These are phyloP conservation scores for Camelina neglecta DNA, from an alignment of 345 rosid genomes.

Conservation along the genomic window DNA sequence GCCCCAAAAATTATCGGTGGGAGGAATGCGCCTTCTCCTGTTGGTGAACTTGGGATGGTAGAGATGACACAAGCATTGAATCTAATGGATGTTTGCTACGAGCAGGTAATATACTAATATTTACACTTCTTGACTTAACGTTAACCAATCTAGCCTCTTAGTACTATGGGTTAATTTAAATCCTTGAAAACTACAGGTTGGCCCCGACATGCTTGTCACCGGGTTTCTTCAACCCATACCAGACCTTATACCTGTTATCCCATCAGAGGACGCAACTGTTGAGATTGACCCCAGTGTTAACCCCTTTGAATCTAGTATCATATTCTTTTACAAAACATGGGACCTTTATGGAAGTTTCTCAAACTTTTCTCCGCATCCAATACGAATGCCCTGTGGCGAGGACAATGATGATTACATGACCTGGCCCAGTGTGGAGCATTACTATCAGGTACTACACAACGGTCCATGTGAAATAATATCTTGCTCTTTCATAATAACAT, in stretches of 20 bases:
- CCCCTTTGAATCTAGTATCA: slow-evolving; percentile 73
- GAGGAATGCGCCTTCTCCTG: slow-evolving; percentile 84
- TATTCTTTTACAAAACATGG: slow-evolving; percentile 94
- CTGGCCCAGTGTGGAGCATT: slow-evolving; percentile 88
- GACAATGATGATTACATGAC: slow-evolving; percentile 55
- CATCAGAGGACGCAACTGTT: slow-evolving; percentile 78
- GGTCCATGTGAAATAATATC: slow-evolving; percentile 8
- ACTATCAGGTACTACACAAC: slow-evolving; percentile 71
- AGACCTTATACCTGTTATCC: slow-evolving; percentile 75
- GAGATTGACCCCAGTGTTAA: slow-evolving; percentile 81
- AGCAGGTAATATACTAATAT: slow-evolving; percentile 59
- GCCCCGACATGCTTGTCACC: slow-evolving; percentile 90
- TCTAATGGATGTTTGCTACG: slow-evolving; percentile 76
- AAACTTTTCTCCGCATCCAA: slow-evolving; percentile 87
- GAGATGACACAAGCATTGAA: slow-evolving; percentile 98
- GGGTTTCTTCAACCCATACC: slow-evolving; percentile 97
- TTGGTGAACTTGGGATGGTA: slow-evolving; percentile 98
- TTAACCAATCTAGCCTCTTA: background rate
- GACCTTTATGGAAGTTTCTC: slow-evolving; percentile 95
- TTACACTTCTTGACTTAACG: background rate
- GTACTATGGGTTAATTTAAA: background rate
- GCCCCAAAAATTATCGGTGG: slow-evolving; percentile 98
- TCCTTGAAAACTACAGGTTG: slow-evolving; percentile 60
- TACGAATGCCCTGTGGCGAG: slow-evolving; percentile 61
- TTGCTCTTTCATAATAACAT: slow-evolving; percentile 18